These are phyloP conservation scores for Rhodotorula sp. DNA, from an alignment of 1,284 basidiomycete species.

Conservation along the genomic window DNA sequence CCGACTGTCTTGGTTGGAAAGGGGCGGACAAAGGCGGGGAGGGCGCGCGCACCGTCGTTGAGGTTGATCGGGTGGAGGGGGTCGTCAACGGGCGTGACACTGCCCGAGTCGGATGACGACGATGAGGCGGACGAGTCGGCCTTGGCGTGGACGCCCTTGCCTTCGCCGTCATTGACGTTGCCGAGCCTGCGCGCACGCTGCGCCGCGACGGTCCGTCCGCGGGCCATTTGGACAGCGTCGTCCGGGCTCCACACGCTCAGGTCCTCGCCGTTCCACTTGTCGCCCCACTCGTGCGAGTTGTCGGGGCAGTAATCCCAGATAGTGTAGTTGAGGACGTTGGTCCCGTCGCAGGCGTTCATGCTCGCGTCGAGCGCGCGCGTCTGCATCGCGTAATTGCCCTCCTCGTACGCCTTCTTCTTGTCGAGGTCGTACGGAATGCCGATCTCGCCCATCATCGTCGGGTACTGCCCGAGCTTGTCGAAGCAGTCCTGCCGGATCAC, in stretches of 20 bases:
- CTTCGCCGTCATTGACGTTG: constrained; percentile 10
- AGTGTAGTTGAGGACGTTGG: constrained; percentile 78
- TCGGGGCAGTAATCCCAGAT: constrained; percentile 86
- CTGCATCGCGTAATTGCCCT: constrained; percentile 58
- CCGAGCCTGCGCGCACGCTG: constrained; percentile 15
- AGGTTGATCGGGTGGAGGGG: constrained; percentile 46
- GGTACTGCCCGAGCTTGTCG: constrained; percentile 66
- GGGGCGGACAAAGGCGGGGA: constrained; percentile 78
- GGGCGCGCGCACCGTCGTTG: constrained; percentile 64
- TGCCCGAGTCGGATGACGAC: background rate
- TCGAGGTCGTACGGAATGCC: constrained; percentile 83
- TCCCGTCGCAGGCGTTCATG: constrained; percentile 83
- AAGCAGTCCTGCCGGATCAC: constrained; percentile 71
- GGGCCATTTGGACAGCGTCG: constrained; percentile 58
- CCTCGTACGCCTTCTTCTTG: constrained; percentile 62
- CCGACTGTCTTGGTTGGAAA: constrained; percentile 77
- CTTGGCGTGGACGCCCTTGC: constrained; percentile 6
- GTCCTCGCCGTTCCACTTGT: constrained; percentile 96
- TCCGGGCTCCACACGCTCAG: constrained; percentile 80
- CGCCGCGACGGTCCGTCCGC: constrained; percentile 2
- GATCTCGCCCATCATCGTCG: constrained; percentile 93
- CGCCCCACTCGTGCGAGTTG: constrained; percentile 81
- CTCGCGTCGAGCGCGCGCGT: constrained; percentile 88
- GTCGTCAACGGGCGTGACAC: constrained; percentile 27
- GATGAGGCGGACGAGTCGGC: background rate